Evolutionary conservation across 768 basidiomycete species (phyloP).

Genomic region (Mycena galericulata): DNA sequence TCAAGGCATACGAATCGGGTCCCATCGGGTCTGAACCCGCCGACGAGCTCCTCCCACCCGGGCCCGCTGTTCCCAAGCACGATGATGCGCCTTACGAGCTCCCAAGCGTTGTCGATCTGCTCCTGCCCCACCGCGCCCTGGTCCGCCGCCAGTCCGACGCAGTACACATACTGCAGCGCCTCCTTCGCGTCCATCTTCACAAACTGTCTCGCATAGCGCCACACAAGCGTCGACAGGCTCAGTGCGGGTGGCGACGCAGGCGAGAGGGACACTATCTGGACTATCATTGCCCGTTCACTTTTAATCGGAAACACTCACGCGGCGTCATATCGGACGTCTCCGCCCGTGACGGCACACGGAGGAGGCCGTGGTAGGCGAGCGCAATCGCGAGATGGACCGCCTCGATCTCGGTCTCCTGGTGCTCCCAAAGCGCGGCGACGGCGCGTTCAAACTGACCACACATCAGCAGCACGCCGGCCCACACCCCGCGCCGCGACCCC

Average conservation of each 20-base stretch:
- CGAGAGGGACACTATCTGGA: conserved; percentile 70
- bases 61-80: conserved; percentile 82
- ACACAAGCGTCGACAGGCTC: conserved; percentile 86
- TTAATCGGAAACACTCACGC: conserved; percentile 59
- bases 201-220: conserved; percentile 94
- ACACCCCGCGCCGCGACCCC: conserved; percentile 72
- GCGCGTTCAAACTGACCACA: conserved; percentile 96
- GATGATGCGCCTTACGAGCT: conserved; percentile 81
- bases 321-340: conserved; percentile 89
- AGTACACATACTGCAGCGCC: conserved; percentile 95
- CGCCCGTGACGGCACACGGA: conserved; percentile 84
- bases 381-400: conserved; percentile 95
- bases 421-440: conserved; percentile 90
- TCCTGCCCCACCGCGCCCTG: conserved; percentile 82
- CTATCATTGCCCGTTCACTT: neutral
- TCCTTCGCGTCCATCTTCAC: conserved; percentile 93
- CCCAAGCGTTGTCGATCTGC: conserved; percentile 86
- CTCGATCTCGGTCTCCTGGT: conserved; percentile 88
- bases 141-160: conserved; percentile 82
- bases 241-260: conserved; percentile 78
- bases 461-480: conserved; percentile 88
- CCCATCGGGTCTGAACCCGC: conserved; percentile 91
- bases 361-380: conserved; percentile 91
- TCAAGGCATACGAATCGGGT: conserved; percentile 85
- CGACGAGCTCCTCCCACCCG: conserved; percentile 93